These are phyloP conservation scores for Yamadazyma diddensiae DNA, from an alignment of 1,139 yeast species.

Conservation along the genomic window DNA sequence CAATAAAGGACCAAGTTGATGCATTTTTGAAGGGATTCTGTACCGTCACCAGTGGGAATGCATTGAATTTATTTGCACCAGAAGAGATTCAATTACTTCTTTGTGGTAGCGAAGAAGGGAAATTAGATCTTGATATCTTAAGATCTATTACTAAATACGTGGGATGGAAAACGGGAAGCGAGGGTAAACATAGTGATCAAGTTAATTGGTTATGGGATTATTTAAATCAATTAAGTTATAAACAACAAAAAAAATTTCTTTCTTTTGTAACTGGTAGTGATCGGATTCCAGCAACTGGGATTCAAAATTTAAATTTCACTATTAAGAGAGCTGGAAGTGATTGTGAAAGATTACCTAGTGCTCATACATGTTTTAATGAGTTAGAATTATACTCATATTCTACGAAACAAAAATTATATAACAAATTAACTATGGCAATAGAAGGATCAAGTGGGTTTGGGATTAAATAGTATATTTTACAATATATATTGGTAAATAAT, in stretches of 20 bases:
- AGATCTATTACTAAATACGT: conserved; percentile 69
- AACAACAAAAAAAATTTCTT: conserved; percentile 59
- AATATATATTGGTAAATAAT: neutral
- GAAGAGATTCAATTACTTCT: conserved; percentile 76
- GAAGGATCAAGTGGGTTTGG: conserved; percentile 86
- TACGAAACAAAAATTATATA: conserved; percentile 46
- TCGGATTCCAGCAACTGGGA: conserved; percentile 88
- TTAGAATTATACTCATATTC: conserved; percentile 69
- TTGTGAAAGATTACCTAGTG: conserved; percentile 63
- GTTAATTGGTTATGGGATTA: conserved; percentile 87
- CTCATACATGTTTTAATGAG: conserved; percentile 95
- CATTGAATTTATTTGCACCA: conserved; percentile 71
- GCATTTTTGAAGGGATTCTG: conserved; percentile 70
- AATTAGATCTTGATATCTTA: conserved; percentile 64
- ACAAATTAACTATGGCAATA: conserved; percentile 64
- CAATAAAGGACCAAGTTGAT: conserved; percentile 50
- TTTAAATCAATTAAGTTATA: conserved; percentile 43
- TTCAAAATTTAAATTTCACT: conserved; percentile 68
- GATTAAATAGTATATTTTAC: conserved; percentile 55
- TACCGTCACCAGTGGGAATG: conserved; percentile 77
- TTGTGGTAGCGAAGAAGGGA: conserved; percentile 70
- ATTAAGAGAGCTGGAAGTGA: conserved; percentile 55
- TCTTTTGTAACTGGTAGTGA: conserved; percentile 88
- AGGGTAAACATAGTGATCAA: conserved; percentile 34
- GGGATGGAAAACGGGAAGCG: conserved; percentile 49